Base-by-base conservation (phyloP, 805 yeast genomes). In the Teunomyces pallodes region DNA sequence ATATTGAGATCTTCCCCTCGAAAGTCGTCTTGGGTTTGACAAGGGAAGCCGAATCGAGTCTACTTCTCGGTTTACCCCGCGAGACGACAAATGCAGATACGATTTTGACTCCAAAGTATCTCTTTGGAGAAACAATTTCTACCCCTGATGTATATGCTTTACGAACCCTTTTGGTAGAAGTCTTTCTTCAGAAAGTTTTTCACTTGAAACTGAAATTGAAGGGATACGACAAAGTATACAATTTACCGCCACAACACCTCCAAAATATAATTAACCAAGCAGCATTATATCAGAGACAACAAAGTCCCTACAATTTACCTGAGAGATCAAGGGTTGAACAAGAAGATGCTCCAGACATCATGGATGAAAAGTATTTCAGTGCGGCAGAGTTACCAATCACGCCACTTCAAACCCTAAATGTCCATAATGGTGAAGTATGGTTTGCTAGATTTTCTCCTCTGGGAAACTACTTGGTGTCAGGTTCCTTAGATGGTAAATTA, bases 371-470 rank as follows among this genome's bases (percentile, higher is more conserved):
- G 10, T 39, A 46, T 43, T 53, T 46, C 28, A 50, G 47, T 29
- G 26, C 36, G 7, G 48, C 43, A 16, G 28, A 38, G 8, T 77
- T 81, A 50, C 89, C 90, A 1, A 72, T 72, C 16, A 68, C 67
- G 2, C 63, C 79, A 3, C 59, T 78, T 9, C 72, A 74, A 47
- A 73, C 77, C 0, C 65, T 87, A 5, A 54, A 66, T 28, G 17
- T 28, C 8, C 94, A 87, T 58, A 64, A 69, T 0, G 82, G 84
- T 59, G 96, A 91, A 62, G 92, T 89, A 9, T 91, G 97, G 97
- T 86, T 75, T 60, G 75, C 86, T 10, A 79, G 80, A 48, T 90
- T 88, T 60, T 85, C 94, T 5, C 87, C 90, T 41, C 77, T 80
- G 66, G 97, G 97, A 2, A 76, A 75, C 52, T 82, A 72, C 53